These are phyloP conservation scores for Colletotrichum sp. DNA, from an alignment of 2,329 filamentous ascomycete species.

Conservation along the genomic window DNA sequence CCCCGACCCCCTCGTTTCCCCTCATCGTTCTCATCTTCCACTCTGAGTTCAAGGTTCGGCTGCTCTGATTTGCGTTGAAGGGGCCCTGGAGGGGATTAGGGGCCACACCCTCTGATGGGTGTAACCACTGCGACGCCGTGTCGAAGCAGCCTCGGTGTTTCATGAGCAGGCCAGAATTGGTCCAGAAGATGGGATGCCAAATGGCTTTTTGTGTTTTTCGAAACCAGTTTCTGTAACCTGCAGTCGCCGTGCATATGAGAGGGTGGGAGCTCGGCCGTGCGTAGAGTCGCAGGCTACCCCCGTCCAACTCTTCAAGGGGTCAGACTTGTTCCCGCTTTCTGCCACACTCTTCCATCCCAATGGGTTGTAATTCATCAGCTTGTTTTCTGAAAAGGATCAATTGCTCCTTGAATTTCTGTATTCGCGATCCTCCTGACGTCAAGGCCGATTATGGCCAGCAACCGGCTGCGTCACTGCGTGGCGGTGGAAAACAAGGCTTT, in stretches of 20 bases:
- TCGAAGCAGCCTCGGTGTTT: conserved; percentile 9
- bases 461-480: conserved; percentile 6
- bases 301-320: not conserved
- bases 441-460: not conserved
- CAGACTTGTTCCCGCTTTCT: not conserved
- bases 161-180: not conserved
- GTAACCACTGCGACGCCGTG: not conserved
- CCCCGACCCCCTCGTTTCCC: not conserved
- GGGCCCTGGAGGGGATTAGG: not conserved
- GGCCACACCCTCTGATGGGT: not conserved
- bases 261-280: conserved; percentile 6
- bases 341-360: not conserved
- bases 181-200: conserved; percentile 10
- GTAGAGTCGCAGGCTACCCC: not conserved
- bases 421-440: conserved; percentile 7
- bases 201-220: conserved; percentile 7
- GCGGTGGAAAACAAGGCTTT: not conserved
- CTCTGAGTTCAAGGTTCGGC: not conserved
- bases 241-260: not conserved
- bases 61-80: not conserved
- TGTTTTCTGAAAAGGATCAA: not conserved
- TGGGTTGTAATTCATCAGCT: not conserved
- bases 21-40: not conserved
- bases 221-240: conserved; percentile 15
- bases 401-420: not conserved